Evolutionary conservation across 257 asterid species (phyloP), one percentile per base, ranked within the genome.

Genomic region (Verbascum thapsus): DNA sequence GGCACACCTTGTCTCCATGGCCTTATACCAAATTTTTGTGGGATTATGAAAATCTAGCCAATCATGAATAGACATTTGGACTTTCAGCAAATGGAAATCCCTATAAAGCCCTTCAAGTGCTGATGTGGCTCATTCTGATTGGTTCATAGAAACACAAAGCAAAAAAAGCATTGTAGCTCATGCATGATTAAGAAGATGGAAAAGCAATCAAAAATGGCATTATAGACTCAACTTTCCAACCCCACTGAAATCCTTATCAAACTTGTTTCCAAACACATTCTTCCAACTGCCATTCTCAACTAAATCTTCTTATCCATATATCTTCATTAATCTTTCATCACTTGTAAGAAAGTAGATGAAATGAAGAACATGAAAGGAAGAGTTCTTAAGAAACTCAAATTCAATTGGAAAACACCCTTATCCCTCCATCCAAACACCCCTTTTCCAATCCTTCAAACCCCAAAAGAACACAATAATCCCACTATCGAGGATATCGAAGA

Each of bases 281-380:
- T 58, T 45, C 64, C 64, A 59, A 51, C 58, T 57, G 66, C 72
- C 68, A 17, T 61, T 66, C 58, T 43, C 70, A 26, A n/a, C 6
- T 66, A 18, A 13, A 43, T n/a, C n/a, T 30, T 61, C 70, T 67
- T 35, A 23, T 52, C 64, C 72, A 35, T 49, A 50, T 18, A 10
- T 8, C 15, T 15, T 53, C 5, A 9, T 7, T 38, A 56, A 13
- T 67, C 57, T 32, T 53, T 50, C 37, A 47, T 32, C 23, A 26
- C 32, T 68, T 66, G 23, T 17, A 66, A 58, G 23, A 47, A 38
- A 43, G 16, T n/a, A 17, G 57, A 71, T 54, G 59, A 44, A 50
- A 79, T 69, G 79, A 78, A 58, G 43, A 72, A 43, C 80, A 74
- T 80, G 70, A 80, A 73, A 64, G 83, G 82, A 53, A 73, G 76